These are phyloP conservation scores for Dictyostelium citrinum DNA, from an alignment of 78 protist species.

Conservation along the genomic window DNA sequence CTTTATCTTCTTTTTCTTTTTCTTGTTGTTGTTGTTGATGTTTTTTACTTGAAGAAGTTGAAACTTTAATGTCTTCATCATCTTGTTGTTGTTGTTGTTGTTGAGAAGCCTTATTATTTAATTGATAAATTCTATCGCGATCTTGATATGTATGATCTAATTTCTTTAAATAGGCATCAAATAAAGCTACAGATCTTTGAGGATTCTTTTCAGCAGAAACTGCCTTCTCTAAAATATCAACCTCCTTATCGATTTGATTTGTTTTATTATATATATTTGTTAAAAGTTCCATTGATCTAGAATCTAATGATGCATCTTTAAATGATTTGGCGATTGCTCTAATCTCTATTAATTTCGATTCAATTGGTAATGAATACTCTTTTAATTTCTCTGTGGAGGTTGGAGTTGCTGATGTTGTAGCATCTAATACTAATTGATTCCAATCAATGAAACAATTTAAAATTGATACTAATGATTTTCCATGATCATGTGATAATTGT, in stretches of 20 bases:
- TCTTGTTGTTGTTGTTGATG: neutral
- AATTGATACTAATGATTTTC: conserved; percentile 11
- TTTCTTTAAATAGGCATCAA: conserved; percentile 21
- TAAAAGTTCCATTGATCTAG: conserved; percentile 23
- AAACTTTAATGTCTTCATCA: neutral
- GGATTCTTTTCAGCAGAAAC: neutral
- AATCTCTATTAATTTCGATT: neutral
- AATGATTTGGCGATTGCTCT: neutral
- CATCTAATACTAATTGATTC: neutral
- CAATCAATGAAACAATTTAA: conserved; percentile 5
- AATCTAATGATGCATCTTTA: neutral
- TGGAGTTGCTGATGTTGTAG: neutral
- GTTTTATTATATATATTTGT: conserved; percentile 42
- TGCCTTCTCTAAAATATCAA: conserved; percentile 15
- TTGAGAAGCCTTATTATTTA: neutral
- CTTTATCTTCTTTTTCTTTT: conserved; percentile 3
- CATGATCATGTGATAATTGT: conserved; percentile 22
- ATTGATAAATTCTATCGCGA: conserved; percentile 60
- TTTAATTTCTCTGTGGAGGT: neutral
- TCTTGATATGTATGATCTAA: conserved; percentile 50
- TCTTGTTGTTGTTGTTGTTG: neutral
- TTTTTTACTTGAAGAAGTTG: neutral
- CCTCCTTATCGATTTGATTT: conserved; percentile 37
- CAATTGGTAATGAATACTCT: conserved; percentile 10
- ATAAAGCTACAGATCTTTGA: conserved; percentile 14